Base-by-base conservation (phyloP, 176 grass and related monocot species). In the Microstegium vimineum region DNA sequence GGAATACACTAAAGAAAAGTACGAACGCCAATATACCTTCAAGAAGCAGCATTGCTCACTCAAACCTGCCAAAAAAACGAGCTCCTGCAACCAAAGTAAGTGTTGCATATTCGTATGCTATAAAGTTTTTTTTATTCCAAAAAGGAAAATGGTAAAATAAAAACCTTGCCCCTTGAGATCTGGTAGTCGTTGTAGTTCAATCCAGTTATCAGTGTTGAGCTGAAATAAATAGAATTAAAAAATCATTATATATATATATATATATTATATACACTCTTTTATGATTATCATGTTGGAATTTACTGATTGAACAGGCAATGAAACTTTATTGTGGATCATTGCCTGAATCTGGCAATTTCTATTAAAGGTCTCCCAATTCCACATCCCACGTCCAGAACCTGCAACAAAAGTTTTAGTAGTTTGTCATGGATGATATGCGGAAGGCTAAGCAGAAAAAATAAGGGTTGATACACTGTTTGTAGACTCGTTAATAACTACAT, bases 281-380 rank as follows among this genome's bases (percentile, higher is more conserved):
- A 52, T 22, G 49, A 52, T 52, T 52, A 0, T 52, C 47, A 22
- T 7, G 1, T 7, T 51, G 2, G 18, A 56, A 22, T 16, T 7
- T 12, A 23, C 5, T 13, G 23, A 52, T 9, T n/a, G 20, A n/a
- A 56, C 2, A 16, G 6, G 14, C 5, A n/a, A 12, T 3, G 56
- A 10, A 60, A 31, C n/a, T 18, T 56, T 56, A 56, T 2, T 56
- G 51, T 2, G 10, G 20, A 56, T 56, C 51, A n/a, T 56, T 56
- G 91, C 94, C 91, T 97, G 74, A 94, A 94, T 86, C 87, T 88
- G 33, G 89, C 91, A 67, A 97, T 91, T 82, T 97, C 91, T 61
- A 87, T 83, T 5, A 97, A 77, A 1, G 94, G 94, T n/a, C 12
- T 91, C 91, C 94, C 94, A 71, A 97, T 97, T 35, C 94, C 94